Percentiles rank a stretch among this genome's conserved stretches.
phyloP scores from a whole-genome alignment of 2,329 filamentous ascomycete species.

The Pestalotiopsis sp. region DNA sequence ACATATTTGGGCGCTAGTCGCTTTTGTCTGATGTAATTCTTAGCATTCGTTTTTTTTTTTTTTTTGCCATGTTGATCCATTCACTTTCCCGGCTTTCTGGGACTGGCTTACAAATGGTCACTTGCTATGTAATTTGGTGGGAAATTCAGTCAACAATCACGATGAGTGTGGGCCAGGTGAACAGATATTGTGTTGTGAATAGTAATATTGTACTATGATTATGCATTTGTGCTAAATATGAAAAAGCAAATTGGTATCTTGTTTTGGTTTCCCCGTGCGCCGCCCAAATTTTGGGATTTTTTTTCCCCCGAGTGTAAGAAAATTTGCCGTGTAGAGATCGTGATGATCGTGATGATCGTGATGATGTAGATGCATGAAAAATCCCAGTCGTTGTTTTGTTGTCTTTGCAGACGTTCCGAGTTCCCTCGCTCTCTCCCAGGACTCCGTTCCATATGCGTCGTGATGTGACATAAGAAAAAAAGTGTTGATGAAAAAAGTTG shows the following conservation, averaged over 20 bases:
- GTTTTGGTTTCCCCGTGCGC: constrained; percentile 2
- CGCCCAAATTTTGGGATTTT: neutral
- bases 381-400: neutral
- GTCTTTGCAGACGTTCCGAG: constrained; percentile 3
- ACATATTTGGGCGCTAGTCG: neutral
- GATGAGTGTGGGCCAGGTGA: neutral
- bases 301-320: neutral
- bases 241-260: constrained; percentile 13
- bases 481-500: neutral
- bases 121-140: too few species aligned
- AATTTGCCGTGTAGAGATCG: neutral
- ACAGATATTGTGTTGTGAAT: neutral
- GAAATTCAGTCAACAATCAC: neutral
- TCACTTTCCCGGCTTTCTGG: neutral
- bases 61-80: neutral
- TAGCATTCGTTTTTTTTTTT: neutral
- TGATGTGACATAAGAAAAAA: neutral
- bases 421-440: neutral
- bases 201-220: constrained; percentile 1
- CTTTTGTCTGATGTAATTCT: neutral
- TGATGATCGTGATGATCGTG: neutral
- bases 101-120: neutral
- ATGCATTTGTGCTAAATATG: neutral
- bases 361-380: neutral
- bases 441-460: neutral